These are phyloP conservation scores for Melampsora americana DNA, from an alignment of 1,284 basidiomycete species.

Conservation along the genomic window DNA sequence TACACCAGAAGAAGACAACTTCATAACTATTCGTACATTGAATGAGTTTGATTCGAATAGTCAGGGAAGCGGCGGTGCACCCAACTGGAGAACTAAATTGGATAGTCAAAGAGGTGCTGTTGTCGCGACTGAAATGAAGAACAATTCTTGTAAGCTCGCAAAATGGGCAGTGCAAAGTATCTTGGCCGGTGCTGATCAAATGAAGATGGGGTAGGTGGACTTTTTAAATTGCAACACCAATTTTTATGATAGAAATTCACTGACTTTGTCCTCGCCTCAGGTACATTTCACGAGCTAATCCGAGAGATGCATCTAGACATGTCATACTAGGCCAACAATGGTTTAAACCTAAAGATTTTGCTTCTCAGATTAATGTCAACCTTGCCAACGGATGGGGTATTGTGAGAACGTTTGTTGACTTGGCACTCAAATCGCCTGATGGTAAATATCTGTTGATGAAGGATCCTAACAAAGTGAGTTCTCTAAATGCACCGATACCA, in stretches of 20 bases:
- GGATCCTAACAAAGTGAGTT: constrained; percentile 86
- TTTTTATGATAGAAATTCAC: background rate
- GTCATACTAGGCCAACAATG: constrained; percentile 92
- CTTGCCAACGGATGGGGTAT: constrained; percentile 98
- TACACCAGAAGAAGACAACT: constrained; percentile 50
- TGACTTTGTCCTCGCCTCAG: constrained; percentile 41
- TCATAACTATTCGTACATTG: constrained; percentile 87
- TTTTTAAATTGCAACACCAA: constrained; percentile 1
- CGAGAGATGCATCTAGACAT: constrained; percentile 91
- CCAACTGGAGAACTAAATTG: constrained; percentile 93
- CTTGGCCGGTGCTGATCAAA: constrained; percentile 87
- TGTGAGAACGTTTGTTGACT: constrained; percentile 84
- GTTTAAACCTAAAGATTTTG: constrained; percentile 90
- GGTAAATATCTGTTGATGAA: constrained; percentile 93
- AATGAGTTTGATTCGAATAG: constrained; percentile 96
- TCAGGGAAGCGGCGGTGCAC: constrained; percentile 83
- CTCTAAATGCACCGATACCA: constrained; percentile 6
- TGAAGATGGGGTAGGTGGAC: constrained; percentile 86
- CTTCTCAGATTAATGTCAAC: constrained; percentile 90
- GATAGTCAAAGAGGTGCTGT: constrained; percentile 96
- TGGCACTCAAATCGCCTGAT: constrained; percentile 90
- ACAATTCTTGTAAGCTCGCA: constrained; percentile 96
- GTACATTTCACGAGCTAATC: constrained; percentile 83
- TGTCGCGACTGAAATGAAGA: constrained; percentile 99
- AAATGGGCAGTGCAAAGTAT: constrained; percentile 96